Evolutionary conservation across 768 basidiomycete species (phyloP).

Genomic region (Nidularia pulvinata): DNA sequence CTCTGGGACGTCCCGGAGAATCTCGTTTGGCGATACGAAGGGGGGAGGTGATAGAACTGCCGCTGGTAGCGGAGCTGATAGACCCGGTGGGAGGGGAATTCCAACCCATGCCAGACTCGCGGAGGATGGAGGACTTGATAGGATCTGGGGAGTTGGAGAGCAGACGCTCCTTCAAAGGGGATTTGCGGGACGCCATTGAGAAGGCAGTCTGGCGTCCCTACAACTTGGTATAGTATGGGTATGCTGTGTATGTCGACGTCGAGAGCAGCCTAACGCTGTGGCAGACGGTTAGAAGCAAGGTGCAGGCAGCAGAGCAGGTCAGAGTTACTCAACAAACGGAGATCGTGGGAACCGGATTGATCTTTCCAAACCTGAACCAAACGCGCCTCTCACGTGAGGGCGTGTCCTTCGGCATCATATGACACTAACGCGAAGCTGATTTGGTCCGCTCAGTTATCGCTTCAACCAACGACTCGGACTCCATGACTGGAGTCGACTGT

Average conservation of each 20-base stretch:
- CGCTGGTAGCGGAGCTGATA: constrained; percentile 25
- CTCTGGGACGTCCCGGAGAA: constrained; percentile 36
- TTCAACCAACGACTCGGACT: no score
- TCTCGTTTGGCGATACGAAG: constrained; percentile 78
- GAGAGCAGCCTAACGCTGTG: constrained; percentile 7
- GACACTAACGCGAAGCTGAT: no score
- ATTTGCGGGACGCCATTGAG: constrained; percentile 35
- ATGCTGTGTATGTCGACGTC: constrained; percentile 4
- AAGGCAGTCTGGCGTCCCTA: constrained; percentile 5
- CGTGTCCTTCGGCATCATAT: constrained; percentile 7
- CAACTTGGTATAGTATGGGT: constrained; percentile 2
- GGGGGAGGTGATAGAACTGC: constrained; percentile 53
- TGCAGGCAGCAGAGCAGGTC: constrained; percentile 8
- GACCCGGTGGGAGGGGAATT: constrained; percentile 37
- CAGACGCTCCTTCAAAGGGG: constrained; percentile 58
- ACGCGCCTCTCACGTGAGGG: constrained; percentile 43
- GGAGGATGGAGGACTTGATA: constrained; percentile 61
- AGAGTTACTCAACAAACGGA: constrained; percentile 35
- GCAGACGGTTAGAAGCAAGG: constrained; percentile 8
- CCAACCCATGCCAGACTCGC: constrained; percentile 70
- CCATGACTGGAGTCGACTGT: no score
- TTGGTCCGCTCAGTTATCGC: no score
- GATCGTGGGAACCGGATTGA: constrained; percentile 29
- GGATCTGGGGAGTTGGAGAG: constrained; percentile 64
- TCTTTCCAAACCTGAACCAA: constrained; percentile 4